Conservation (phyloP, 345 rosid species). For the Hevea brasiliensis region DNA sequence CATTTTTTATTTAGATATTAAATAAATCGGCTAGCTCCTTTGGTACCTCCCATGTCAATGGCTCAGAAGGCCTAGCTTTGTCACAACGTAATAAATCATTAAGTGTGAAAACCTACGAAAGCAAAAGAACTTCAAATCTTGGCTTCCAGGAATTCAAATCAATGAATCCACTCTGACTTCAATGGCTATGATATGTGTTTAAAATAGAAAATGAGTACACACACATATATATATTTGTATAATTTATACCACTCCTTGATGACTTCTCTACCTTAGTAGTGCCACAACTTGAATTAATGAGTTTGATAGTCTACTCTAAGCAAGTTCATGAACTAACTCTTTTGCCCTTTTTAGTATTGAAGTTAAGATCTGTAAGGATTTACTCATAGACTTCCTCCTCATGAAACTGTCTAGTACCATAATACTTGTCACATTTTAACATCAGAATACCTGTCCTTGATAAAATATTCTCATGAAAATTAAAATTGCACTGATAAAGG, state of each 20-base stretch:
- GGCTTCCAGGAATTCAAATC: not conserved
- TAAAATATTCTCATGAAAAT: too few relatives aligned
- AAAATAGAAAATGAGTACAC: not conserved
- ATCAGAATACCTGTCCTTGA: too few relatives aligned
- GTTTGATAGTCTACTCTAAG: constrained; percentile 60
- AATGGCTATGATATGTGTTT: not conserved
- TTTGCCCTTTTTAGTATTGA: constrained; percentile 70
- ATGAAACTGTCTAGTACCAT: constrained; percentile 96
- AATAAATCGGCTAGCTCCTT: constrained; percentile 76
- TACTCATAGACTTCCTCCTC: constrained; percentile 80
- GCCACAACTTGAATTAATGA: constrained; percentile 79
- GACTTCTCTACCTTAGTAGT: constrained; percentile 76
- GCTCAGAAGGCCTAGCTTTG: constrained; percentile 87
- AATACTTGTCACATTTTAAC: too few relatives aligned
- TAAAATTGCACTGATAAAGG: too few relatives aligned
- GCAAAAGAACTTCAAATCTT: constrained; percentile 7
- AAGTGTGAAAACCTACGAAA: constrained; percentile 66
- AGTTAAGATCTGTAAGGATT: constrained; percentile 74
- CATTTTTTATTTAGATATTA: constrained; percentile 56
- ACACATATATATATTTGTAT: not conserved
- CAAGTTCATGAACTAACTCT: constrained; percentile 47
- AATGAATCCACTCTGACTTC: not conserved
- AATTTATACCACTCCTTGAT: constrained; percentile 58
- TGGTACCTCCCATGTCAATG: constrained; percentile 80
- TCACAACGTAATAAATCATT: constrained; percentile 89